A percentile compares a stretch with the other conserved stretches of the same genome.
phyloP scores from a whole-genome alignment of 257 asterid species.

The Gynochthodes officinalis region DNA sequence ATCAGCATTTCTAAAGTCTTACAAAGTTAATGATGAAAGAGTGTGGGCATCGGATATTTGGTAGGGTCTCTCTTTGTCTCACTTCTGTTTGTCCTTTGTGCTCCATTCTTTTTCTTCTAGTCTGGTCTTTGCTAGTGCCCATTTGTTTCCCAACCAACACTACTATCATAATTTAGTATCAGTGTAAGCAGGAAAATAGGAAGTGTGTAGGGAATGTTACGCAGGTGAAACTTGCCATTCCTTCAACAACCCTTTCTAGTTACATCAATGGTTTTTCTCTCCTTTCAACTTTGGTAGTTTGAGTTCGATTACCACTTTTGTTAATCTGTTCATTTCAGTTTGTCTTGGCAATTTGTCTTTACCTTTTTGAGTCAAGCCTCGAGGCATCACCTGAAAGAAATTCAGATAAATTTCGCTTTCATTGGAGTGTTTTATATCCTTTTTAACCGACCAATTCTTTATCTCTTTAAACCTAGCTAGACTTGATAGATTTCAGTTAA shows the following conservation, averaged over 20 bases:
- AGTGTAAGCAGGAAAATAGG: too few relatives aligned
- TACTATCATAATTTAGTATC: too few relatives aligned
- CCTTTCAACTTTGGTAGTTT: not conserved
- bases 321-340: too few relatives aligned
- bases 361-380: too few relatives aligned
- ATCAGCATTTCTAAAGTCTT: constrained; percentile 40
- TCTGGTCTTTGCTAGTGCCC: not conserved
- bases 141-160: not conserved
- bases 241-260: constrained; percentile 25
- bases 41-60: constrained; percentile 34
- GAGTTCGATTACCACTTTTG: not conserved
- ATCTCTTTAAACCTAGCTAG: too few relatives aligned
- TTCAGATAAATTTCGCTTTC: not conserved
- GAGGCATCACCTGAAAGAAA: too few relatives aligned
- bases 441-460: not conserved
- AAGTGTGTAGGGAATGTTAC: constrained; percentile 19
- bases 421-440: not conserved
- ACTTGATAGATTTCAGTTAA: too few relatives aligned
- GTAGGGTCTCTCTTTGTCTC: constrained; percentile 33
- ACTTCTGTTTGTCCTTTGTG: constrained; percentile 16
- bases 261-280: not conserved
- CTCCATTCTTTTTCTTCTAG: not conserved
- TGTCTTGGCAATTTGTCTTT: too few relatives aligned
- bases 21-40: constrained; percentile 51
- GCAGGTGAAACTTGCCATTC: constrained; percentile 28